Conservation (phyloP, 805 yeast species). For the Candida sakaeoensis region DNA sequence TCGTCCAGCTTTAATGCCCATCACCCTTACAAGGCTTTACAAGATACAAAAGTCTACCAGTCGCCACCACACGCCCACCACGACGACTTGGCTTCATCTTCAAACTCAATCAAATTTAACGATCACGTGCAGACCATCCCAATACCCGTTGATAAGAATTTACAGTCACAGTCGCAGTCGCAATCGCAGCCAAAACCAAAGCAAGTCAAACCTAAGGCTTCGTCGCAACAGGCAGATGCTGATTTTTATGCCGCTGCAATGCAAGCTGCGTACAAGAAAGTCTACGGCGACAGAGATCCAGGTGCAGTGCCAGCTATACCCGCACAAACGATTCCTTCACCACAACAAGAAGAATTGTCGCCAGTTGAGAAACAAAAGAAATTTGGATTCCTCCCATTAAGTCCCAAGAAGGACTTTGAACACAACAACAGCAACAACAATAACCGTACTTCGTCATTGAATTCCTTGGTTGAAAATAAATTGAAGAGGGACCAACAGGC, state of each 20-base stretch:
- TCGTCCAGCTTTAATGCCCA: neutral
- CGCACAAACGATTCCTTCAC: neutral
- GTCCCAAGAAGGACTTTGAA: conserved; percentile 3
- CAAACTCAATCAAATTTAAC: conserved; percentile 34
- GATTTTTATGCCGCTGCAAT: conserved; percentile 56
- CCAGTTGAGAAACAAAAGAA: conserved; percentile 5
- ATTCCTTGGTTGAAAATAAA: conserved; percentile 9
- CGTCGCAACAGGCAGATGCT: conserved; percentile 29
- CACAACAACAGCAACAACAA: too few relatives aligned
- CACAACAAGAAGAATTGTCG: neutral
- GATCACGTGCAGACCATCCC: conserved; percentile 39
- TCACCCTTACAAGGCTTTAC: conserved; percentile 21
- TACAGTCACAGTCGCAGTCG: too few relatives aligned
- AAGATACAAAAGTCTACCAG: conserved; percentile 2
- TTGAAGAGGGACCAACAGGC: conserved; percentile 12
- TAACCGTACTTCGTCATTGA: conserved; percentile 4
- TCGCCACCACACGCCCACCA: neutral
- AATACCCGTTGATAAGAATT: conserved; percentile 12
- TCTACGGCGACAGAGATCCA: conserved; percentile 41
- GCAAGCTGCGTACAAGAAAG: conserved; percentile 53
- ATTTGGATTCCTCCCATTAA: conserved; percentile 8
- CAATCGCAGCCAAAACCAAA: neutral
- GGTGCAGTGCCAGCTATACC: neutral
- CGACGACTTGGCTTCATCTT: conserved; percentile 17
- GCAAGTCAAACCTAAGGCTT: conserved; percentile 6